A percentile compares a stretch with the other conserved stretches of the same genome.
These are phyloP conservation scores for Talaromyces piceae DNA, from an alignment of 2,329 filamentous ascomycete genomes.

Conservation along the genomic window DNA sequence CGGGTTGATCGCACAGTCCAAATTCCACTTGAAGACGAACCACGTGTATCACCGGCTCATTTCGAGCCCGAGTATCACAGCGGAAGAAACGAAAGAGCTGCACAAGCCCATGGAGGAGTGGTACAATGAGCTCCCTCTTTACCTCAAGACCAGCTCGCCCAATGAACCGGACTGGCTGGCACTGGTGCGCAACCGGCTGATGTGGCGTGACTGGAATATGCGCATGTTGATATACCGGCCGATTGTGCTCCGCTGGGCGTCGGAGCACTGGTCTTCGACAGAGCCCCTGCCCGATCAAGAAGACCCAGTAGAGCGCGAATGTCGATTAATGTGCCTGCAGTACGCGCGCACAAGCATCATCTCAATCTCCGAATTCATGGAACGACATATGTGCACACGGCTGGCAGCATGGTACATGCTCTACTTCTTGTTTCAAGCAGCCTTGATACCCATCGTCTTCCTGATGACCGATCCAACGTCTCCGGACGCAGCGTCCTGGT, in stretches of 20 bases:
- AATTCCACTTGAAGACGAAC: constrained; percentile 39
- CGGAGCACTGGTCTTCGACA: constrained; percentile 26
- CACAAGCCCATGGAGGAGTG: constrained; percentile 38
- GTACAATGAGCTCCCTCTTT: constrained; percentile 34
- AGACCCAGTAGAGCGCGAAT: constrained; percentile 29
- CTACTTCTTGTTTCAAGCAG: constrained; percentile 41
- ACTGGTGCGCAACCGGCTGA: constrained; percentile 32
- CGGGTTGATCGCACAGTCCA: constrained; percentile 35
- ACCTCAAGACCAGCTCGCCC: constrained; percentile 29
- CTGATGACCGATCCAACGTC: constrained; percentile 36
- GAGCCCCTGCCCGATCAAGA: constrained; percentile 24
- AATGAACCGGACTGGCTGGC: constrained; percentile 30
- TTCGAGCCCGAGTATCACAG: constrained; percentile 33
- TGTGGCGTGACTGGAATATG: constrained; percentile 39
- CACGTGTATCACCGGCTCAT: constrained; percentile 39
- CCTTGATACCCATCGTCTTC: constrained; percentile 37
- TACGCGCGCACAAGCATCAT: constrained; percentile 36
- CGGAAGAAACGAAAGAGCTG: constrained; percentile 34
- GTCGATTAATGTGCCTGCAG: constrained; percentile 33
- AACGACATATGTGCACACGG: constrained; percentile 32
- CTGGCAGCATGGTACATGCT: constrained; percentile 40
- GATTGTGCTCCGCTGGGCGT: constrained; percentile 35
- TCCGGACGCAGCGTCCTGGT: constrained; percentile 28
- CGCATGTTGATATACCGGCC: constrained; percentile 39
- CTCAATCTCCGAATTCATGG: constrained; percentile 36